Base-by-base conservation (phyloP, 106 monocot species). In the Dioscorea zingiberensis region DNA sequence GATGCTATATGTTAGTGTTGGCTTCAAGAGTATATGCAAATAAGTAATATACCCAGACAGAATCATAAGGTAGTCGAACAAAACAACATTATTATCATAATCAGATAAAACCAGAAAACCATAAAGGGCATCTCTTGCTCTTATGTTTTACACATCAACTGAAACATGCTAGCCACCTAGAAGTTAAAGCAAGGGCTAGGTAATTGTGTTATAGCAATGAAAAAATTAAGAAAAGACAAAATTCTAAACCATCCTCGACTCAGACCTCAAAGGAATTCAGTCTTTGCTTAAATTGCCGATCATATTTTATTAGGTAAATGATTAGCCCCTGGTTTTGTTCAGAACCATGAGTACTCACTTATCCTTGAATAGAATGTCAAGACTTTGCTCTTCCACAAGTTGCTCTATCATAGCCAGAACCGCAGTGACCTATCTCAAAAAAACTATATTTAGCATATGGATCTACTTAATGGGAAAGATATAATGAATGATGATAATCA, bases 341-440 rank as follows among this genome's bases (percentile, higher is more conserved):
- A 38, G 38, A 10, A 38, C 10, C 4, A 3, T 7, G 29, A 28
- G 13, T 14, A 19, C 64, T 69, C 77, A 80, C 87, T 73, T 77
- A 22, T 83, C 74, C 44, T 47, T n/a, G 67, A 71, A 55, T 22
- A 87, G 45, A 28, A 71, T 53, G 59, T 87, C 83, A 71, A 83
- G 76, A 27, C 54, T 71, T 49, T 83, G 83, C 65, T 87, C 83
- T 74, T 87, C 87, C 58, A 80, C 65, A 47, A 77, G 80, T 21
- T 83, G 76, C 70, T 87, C 87, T 59, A 83, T 51, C 15, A 17
- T 71, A 25, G 73, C 83, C 66, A 87, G 74, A 24, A 73, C 71
- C 21, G 19, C 48, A 32, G 74, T 77, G 2, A 77, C 87, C 87
- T 87, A 64, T 29, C 48, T 63, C 7, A 72, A 46, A 71, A 48